Percentiles rank a stretch among this genome's conserved stretches.
Conservation (phyloP, 768 basidiomycete genomes). For the Galerina sulciceps region DNA sequence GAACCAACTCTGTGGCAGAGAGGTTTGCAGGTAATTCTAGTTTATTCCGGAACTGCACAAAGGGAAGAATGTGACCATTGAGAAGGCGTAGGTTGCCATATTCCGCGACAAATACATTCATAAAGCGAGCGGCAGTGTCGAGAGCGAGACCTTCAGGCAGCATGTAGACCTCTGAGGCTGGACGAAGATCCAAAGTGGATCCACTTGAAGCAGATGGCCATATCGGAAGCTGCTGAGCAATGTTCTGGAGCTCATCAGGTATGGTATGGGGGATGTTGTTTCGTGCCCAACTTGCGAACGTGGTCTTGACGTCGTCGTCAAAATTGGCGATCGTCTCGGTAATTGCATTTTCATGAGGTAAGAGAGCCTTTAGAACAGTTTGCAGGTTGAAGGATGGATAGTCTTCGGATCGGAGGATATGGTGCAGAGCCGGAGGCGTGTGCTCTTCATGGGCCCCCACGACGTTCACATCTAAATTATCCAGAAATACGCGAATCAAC, state of each 20-base stretch:
- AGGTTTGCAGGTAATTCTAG: conserved; percentile 16
- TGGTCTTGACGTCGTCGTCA: conserved; percentile 10
- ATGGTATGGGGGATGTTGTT: conserved; percentile 12
- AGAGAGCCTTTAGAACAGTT: conserved; percentile 22
- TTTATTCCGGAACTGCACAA: conserved; percentile 3
- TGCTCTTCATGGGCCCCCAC: conserved; percentile 18
- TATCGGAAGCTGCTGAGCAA: conserved; percentile 36
- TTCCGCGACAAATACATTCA: conserved; percentile 17
- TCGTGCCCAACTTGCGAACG: conserved; percentile 37
- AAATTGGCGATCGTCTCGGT: conserved; percentile 24
- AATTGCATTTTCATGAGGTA: conserved; percentile 5
- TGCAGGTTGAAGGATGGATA: conserved; percentile 17
- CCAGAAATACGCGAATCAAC: conserved; percentile 14
- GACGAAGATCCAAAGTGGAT: conserved; percentile 15
- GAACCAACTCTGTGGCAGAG: neutral
- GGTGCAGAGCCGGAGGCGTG: conserved; percentile 21
- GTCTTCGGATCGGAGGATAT: conserved; percentile 17
- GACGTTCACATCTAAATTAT: conserved; percentile 14
- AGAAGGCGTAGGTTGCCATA: conserved; percentile 12
- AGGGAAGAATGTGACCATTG: neutral
- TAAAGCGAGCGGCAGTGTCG: conserved; percentile 14
- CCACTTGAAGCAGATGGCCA: conserved; percentile 28
- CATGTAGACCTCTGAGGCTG: conserved; percentile 17
- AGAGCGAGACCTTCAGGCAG: conserved; percentile 15
- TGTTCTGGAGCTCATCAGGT: conserved; percentile 12